Base-by-base conservation (phyloP, 176 grass and related monocot genomes). In the Triticum timopheevii region DNA sequence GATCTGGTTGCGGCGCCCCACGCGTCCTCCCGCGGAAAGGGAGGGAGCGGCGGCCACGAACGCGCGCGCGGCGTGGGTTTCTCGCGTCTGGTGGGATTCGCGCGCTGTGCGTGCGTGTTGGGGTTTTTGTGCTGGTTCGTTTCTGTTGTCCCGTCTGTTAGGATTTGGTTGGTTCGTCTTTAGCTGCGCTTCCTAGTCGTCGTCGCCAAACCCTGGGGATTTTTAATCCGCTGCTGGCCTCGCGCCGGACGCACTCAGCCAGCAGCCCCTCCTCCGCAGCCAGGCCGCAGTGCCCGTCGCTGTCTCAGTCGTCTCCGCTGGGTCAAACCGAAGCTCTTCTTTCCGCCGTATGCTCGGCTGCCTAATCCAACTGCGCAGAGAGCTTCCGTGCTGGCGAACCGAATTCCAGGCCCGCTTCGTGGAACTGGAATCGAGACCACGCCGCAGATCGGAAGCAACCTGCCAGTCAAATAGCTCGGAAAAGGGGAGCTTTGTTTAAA, bases 401-500 rank as follows among this genome's bases (percentile, higher is more conserved):
- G 63, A 81, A 91, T 33, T 81, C 69, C 49, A 84, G 3, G 40
- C 4, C 67, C 3, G 16, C 50, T 47, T 52, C 11, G 16, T 91
- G n/a, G 50, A 54, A 78, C 22, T 28, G 64, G 44, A 44, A 44
- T 44, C 40, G 40, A 69, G 28, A 69, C 76, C 76, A 23, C 28
- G 27, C 67, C 27, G 63, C 56, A 88, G 78, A 88, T 86, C 65
- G 65, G 56, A 85, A 54, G 50, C 16, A 54, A 82, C 67, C 78
- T 20, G 39, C 71, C 23, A 88, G 42, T 78, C 71, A 85, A 91
- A 82, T 85, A 84, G 27, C 34, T 61, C 3, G 8, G 25, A 87
- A 80, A 76, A 73, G n/a, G 85, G 62, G 6, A 10, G 71, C 64
- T 91, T 80, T 91, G 36, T 81, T 82, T 85, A 82, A 82, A 91